Base-by-base conservation (phyloP, 352 stramenopile species). In the Poterioochromonas sp. region DNA sequence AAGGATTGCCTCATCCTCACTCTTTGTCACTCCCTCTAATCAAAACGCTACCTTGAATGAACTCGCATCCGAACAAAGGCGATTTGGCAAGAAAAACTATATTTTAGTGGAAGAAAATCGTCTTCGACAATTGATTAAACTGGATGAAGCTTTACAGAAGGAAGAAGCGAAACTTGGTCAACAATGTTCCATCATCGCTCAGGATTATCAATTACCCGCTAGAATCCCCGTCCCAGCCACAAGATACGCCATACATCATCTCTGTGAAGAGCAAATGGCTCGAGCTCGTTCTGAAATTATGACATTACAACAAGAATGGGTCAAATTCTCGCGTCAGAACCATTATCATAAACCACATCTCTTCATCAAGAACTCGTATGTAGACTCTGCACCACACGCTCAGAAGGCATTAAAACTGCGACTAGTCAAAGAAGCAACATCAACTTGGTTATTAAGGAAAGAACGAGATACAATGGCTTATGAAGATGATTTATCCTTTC, bases 401-500 rank as follows among this genome's bases (percentile, higher is more conserved):
- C 39, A 74, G 32, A 3, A n/a, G 0, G 65, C 65, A 35, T 29
- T 54, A 12, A 74, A 74, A 37, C 18, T 74, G 29, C 37, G 41
- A 15, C 32, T 58, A 37, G 41, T 74, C 11, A 3, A n/a, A 26
- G 41, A 58, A 54, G 65, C 65, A 12, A 15, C 5, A 29, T 2
- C 5, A 1, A 15, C 8, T 37, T 74, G 65, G 65, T 34, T 8
- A 58, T 34, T 34, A 54, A 3, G 65, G 1, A 58, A 74, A 58
- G 41, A 74, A 35, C 37, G 41, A 15, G 65, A 74, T 34, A 51
- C 35, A 20, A 74, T 74, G 65, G 5, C 22, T 35, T 74, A 37
- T 54, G 65, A 74, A 54, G 65, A 74, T 39, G 65, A 74, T 54
- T 18, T 58, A 32, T 74, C 65, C 5, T 54, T n/a, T 35, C 32